Base-by-base conservation (phyloP, 2,329 filamentous ascomycete species). In the Xylogone sp. region DNA sequence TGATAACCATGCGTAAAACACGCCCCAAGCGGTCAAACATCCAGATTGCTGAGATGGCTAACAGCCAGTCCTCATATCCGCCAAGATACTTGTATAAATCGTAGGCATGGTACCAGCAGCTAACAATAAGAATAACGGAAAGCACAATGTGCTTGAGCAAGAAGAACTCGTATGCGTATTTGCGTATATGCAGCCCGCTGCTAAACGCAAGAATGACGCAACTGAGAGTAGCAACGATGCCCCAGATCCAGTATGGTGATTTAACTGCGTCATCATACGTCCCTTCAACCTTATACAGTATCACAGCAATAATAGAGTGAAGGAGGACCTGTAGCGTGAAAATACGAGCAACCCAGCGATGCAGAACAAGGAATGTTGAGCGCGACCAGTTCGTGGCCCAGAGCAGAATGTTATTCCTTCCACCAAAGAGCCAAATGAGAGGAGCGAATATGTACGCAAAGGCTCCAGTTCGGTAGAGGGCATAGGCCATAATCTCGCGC, bases 271-370 rank as follows among this genome's bases (percentile, higher is more conserved):
- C 43, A 2, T 54, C 49, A 47, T 73, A 69, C 1, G 54, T 61
- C 1, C 62, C 62, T 2, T 39, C 44, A 5, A 59, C 58, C 4
- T 65, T 55, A 53, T 71, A 69, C 0, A 68, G 54, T 2, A 64
- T 56, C 0, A 78, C 64, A 31, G 66, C 69, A 16, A 75, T 59
- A n/a, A 73, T 61, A 1, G 70, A 72, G 61, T 82, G 78, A 0
- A 80, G 44, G 8, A 71, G 59, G 1, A 71, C 73, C 45, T 82
- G 69, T 0, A 78, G 43, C 1, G 70, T 69, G 21, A 67, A 71
- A 7, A 80, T 64, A 20, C 69, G 62, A 1, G 75, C 76, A 1
- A 76, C 62, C 74, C 74, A 79, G 10, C 75, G 68, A 54, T 81
- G 77, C 0, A 79, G 87, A 42, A 81, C 75, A 57, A 50, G 12